phyloP scores from a whole-genome alignment of 2,329 filamentous ascomycete species.

The Karstenula rhodostoma region DNA sequence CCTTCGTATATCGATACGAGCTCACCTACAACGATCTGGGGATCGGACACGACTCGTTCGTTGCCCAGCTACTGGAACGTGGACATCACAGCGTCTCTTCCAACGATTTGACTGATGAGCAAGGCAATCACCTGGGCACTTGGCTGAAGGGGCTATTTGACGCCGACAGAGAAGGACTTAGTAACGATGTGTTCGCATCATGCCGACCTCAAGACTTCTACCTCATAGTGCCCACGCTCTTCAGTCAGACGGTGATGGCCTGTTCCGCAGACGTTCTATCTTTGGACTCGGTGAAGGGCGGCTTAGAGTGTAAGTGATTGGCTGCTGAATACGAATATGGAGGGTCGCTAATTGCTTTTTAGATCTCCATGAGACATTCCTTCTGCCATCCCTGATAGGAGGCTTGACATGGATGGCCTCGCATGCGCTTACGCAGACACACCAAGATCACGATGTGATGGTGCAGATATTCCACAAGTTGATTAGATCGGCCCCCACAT shows the following conservation, averaged over 20 bases:
- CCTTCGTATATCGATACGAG: conserved; percentile 78
- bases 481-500: conserved; percentile 73
- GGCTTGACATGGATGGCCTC: conserved; percentile 76
- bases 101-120: conserved; percentile 71
- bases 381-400: conserved; percentile 79
- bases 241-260: conserved; percentile 77
- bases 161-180: conserved; percentile 70
- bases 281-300: conserved; percentile 75
- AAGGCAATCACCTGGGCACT: conserved; percentile 69
- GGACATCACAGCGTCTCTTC: conserved; percentile 65
- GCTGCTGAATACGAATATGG: conserved; percentile 3
- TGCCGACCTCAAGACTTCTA: conserved; percentile 87
- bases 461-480: conserved; percentile 77
- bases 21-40: conserved; percentile 72
- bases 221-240: conserved; percentile 76
- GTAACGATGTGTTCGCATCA: conserved; percentile 81
- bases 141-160: conserved; percentile 84
- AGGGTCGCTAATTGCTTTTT: conserved; percentile 14
- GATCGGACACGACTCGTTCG: conserved; percentile 69
- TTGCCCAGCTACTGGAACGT: conserved; percentile 70
- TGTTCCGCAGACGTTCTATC: conserved; percentile 70
- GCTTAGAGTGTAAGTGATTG: conserved; percentile 72
- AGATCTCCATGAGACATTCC: conserved; percentile 81
- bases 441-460: conserved; percentile 70
- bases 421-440: conserved; percentile 71